phyloP scores from a whole-genome alignment of 2,329 filamentous ascomycete species.

The Zalaria obscura region DNA sequence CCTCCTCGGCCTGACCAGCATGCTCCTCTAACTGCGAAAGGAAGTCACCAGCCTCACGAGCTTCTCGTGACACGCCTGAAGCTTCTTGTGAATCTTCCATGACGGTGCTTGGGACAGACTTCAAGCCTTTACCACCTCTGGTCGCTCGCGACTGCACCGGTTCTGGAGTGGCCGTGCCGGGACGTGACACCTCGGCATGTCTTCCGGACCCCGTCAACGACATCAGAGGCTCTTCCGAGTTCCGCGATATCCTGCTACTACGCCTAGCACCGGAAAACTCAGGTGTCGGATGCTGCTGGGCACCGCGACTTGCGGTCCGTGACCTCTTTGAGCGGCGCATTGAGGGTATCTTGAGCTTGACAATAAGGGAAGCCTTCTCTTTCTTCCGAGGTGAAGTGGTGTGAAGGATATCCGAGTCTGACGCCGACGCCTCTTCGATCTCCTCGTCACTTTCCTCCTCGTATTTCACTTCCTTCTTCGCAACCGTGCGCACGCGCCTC shows the following conservation, averaged over 20 bases:
- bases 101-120: constrained; percentile 33
- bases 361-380: constrained; percentile 21
- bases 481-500: constrained; percentile 39
- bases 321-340: constrained; percentile 15
- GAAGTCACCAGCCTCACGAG: constrained; percentile 15
- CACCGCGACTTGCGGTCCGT: constrained; percentile 15
- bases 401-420: constrained; percentile 2
- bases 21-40: constrained; percentile 12
- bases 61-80: constrained; percentile 7
- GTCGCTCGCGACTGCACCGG: constrained; percentile 24
- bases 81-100: constrained; percentile 40
- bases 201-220: constrained; percentile 45
- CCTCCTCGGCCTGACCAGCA: constrained; percentile 8
- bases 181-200: constrained; percentile 39
- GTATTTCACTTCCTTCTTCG: constrained; percentile 41
- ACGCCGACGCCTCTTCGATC: constrained; percentile 18
- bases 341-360: constrained; percentile 24
- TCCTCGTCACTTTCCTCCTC: constrained; percentile 35
- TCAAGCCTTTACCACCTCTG: constrained; percentile 33
- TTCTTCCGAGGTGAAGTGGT: constrained; percentile 8
- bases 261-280: constrained; percentile 22
- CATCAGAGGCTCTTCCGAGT: constrained; percentile 40
- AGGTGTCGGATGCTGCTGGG: neutral
- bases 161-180: constrained; percentile 38
- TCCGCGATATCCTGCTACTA: constrained; percentile 45